Evolutionary conservation across 805 yeast species (phyloP), one percentile per base, ranked within the genome.

Genomic region (Wickerhamomyces canadensis): DNA sequence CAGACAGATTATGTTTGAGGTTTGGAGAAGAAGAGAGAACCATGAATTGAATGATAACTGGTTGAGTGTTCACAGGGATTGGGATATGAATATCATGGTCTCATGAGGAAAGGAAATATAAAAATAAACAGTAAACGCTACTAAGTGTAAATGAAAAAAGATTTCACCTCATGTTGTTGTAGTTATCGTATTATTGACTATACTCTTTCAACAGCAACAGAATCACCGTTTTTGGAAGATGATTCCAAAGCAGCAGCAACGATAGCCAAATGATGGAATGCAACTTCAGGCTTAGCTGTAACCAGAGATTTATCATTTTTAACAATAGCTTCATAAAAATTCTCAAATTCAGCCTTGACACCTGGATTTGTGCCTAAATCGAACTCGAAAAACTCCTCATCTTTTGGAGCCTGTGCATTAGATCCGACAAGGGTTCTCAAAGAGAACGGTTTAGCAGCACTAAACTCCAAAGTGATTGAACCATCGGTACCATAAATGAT

Each of bases 181-280:
- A 10, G 7, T 21, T 21, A 21, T 21, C 10, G 10, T 7, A 21
- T 21, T 21, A 10, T 21, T 7, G 10, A 21, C 15, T 29, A 29
- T 18, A n/a, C 9, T 18, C 43, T 51, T 41, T 69, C 76, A 24
- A 78, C 74, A 35, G 55, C 60, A 21, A 76, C 74, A 32, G 69
- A 57, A 35, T 61, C 58, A 51, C 84, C 85, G 38, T 70, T 64
- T 24, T 69, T 60, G 14, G 64, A 49, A 27, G 86, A 75, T 41
- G 93, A 80, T 47, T 82, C 80, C 26, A 91, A 62, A 42, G 85
- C 84, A 19, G 96, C 98, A 38, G 77, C 95, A 40, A 91, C 77
- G 49, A 86, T 74, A 6, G 96, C 96, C 59, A 89, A 76, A 61
- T 91, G 98, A 61, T 89, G 96, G 78, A 84, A 89, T 6, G 94